phyloP scores from a whole-genome alignment of 2,329 filamentous ascomycete species.

The Diaporthe caulivora region DNA sequence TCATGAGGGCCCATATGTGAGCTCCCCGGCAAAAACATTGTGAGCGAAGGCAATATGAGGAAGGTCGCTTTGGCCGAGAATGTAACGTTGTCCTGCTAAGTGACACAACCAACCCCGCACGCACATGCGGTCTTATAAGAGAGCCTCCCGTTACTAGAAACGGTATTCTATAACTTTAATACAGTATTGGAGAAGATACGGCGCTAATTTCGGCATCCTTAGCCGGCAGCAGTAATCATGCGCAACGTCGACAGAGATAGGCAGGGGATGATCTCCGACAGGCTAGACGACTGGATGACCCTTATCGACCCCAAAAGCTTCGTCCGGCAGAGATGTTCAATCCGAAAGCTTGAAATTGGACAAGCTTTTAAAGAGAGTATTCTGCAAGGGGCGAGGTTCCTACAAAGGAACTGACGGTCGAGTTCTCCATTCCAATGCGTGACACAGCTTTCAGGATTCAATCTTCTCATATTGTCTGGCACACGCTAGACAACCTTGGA shows the following conservation, averaged over 20 bases:
- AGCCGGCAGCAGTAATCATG: not conserved
- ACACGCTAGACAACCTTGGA: no score
- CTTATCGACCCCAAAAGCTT: constrained; percentile 17
- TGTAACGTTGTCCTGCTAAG: not conserved
- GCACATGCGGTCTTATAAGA: no score
- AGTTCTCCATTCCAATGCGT: no score
- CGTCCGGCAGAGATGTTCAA: not conserved
- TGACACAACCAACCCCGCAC: not conserved
- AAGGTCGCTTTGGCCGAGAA: not conserved
- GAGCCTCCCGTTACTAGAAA: not conserved
- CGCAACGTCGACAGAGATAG: not conserved
- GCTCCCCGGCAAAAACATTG: not conserved
- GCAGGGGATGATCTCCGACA: not conserved
- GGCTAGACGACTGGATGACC: not conserved
- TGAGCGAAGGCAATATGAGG: not conserved
- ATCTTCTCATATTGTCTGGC: no score
- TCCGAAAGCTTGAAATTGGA: not conserved
- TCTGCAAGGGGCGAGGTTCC: no score
- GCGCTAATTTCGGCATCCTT: not conserved
- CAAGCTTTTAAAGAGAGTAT: not conserved
- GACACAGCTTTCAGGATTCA: not conserved
- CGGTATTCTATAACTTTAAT: not conserved
- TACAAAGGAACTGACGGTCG: no score
- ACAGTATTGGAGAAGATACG: not conserved
- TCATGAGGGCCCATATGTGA: no score